Evolutionary conservation across 306 rosid species (phyloP).

Genomic region (Senna siamea): DNA sequence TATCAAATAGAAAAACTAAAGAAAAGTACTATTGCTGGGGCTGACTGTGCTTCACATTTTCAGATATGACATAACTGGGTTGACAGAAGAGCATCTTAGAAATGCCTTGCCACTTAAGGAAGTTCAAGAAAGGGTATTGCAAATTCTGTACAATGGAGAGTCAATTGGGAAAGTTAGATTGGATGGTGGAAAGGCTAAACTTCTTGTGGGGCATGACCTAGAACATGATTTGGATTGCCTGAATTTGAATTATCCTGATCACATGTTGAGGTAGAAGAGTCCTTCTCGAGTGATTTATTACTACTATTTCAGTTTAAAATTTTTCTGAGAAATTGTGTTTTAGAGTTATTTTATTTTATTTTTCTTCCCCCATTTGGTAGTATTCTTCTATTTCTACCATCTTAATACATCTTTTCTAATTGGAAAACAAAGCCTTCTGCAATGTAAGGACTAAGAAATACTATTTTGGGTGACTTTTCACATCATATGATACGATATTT

Average conservation of each 20-base stretch:
- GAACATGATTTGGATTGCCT: slow-evolving; percentile 79
- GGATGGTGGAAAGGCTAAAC: slow-evolving; percentile 74
- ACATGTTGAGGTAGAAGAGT: slow-evolving; percentile 65
- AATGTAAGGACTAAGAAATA: neutral
- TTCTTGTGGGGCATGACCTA: slow-evolving; percentile 86
- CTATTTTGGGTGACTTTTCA: neutral
- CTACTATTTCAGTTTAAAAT: slow-evolving; percentile 15
- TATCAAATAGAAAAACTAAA: slow-evolving; percentile 26
- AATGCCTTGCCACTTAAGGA: slow-evolving; percentile 69
- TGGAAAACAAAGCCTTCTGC: neutral
- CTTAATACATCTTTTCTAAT: neutral
- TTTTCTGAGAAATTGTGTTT: neutral
- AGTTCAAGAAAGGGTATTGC: slow-evolving; percentile 65
- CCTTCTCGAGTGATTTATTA: slow-evolving; percentile 31
- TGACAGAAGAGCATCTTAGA: slow-evolving; percentile 73
- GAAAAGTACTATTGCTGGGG: neutral
- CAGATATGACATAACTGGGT: slow-evolving; percentile 77
- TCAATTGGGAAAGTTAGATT: slow-evolving; percentile 54
- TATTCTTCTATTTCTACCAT: neutral
- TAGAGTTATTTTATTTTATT: neutral
- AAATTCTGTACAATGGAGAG: slow-evolving; percentile 73
- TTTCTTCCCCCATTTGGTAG: neutral
- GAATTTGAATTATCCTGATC: slow-evolving; percentile 66
- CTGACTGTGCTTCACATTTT: slow-evolving; percentile 41
- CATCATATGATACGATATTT: neutral